phyloP scores from a whole-genome alignment of 306 rosid genomes.

The Fragaria vesca region DNA sequence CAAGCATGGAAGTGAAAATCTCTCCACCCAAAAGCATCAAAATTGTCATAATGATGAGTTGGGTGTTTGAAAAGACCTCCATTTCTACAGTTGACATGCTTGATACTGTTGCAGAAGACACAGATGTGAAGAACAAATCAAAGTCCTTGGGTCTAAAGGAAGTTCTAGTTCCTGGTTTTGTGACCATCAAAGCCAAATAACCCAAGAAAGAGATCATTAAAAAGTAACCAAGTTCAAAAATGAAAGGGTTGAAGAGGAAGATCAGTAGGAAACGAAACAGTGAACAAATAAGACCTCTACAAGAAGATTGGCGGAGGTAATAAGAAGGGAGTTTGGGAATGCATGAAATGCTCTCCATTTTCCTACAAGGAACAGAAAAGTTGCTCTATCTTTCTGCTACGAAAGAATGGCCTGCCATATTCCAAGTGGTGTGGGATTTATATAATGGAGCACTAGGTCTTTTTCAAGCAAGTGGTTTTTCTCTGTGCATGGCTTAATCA shows the following conservation, averaged over 20 bases:
- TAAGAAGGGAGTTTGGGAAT: background rate
- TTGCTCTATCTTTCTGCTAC: background rate
- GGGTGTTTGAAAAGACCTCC: slow-evolving; percentile 54
- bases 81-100: slow-evolving; percentile 71
- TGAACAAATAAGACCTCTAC: background rate
- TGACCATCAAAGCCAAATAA: slow-evolving; percentile 42
- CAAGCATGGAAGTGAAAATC: slow-evolving; percentile 54
- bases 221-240: slow-evolving; percentile 40
- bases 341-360: background rate
- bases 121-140: slow-evolving; percentile 68
- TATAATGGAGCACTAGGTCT: slow-evolving; percentile 5
- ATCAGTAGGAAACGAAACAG: background rate
- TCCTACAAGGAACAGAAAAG: background rate
- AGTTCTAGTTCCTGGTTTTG: slow-evolving; percentile 33
- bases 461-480: background rate
- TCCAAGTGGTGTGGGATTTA: background rate
- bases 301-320: background rate
- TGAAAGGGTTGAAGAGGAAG: slow-evolving; percentile 21
- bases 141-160: slow-evolving; percentile 20
- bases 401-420: background rate
- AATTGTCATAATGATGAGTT: slow-evolving; percentile 45
- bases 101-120: slow-evolving; percentile 67
- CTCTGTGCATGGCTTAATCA: background rate
- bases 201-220: slow-evolving; percentile 44
- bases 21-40: slow-evolving; percentile 73